Evolutionary conservation across 169 alveolate species (phyloP).

Genomic region (Ichthyophthirius multifiliis): DNA sequence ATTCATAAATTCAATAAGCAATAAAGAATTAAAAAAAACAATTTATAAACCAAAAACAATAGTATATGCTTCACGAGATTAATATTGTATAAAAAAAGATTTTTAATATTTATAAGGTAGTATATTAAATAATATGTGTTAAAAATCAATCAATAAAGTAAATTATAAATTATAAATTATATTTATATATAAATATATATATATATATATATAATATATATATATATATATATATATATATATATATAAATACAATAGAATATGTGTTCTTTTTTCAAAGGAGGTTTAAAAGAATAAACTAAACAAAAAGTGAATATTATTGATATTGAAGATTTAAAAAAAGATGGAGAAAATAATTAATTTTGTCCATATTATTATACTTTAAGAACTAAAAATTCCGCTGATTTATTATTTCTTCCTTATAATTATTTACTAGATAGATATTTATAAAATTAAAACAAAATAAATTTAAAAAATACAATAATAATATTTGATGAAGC

Average conservation of each 20-base stretch:
- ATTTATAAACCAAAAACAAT: slow-evolving; percentile 78
- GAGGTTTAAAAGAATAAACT: neutral
- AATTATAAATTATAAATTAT: slow-evolving; percentile 79
- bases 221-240: too few species aligned
- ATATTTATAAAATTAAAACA: slow-evolving; percentile 75
- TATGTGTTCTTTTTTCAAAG: neutral
- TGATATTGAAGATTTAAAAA: slow-evolving; percentile 89
- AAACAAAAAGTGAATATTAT: slow-evolving; percentile 56
- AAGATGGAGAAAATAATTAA: slow-evolving; percentile 62
- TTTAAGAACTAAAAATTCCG: slow-evolving; percentile 75
- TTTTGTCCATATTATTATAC: slow-evolving; percentile 93
- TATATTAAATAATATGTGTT: slow-evolving; percentile 71
- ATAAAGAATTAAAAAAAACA: slow-evolving; percentile 87
- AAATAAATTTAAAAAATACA: slow-evolving; percentile 75
- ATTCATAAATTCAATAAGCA: slow-evolving; percentile 89
- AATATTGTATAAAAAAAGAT: slow-evolving; percentile 86
- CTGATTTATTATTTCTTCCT: slow-evolving; percentile 90
- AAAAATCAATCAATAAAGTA: slow-evolving; percentile 64
- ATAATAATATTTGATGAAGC: slow-evolving; percentile 94
- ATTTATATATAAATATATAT: slow-evolving; percentile 49
- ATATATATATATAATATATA: slow-evolving; percentile 51
- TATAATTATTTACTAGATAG: slow-evolving; percentile 90
- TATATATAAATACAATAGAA: too few species aligned
- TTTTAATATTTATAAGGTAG: slow-evolving; percentile 73
- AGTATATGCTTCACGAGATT: slow-evolving; percentile 90